Percentiles rank a stretch among this genome's conserved stretches.
Evolutionary conservation across 2,329 filamentous ascomycete species (phyloP).

Genomic region (Clarireedia paspali): DNA sequence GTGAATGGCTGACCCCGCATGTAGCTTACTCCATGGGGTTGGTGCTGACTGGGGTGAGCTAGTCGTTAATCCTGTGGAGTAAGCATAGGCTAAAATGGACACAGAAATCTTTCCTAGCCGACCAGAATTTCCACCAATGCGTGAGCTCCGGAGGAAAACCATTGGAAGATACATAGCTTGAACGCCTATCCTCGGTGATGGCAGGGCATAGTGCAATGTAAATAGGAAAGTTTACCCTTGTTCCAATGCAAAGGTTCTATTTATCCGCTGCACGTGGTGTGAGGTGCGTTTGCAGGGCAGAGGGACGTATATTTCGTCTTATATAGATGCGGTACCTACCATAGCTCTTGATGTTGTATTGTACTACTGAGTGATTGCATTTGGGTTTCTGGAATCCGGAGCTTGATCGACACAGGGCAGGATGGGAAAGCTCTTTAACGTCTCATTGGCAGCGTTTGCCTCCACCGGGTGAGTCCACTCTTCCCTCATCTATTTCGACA

Average conservation of each 20-base stretch:
- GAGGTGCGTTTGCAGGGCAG: background rate
- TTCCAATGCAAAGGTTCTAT: constrained; percentile 3
- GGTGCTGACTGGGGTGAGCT: too few relatives aligned
- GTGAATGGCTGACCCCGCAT: too few relatives aligned
- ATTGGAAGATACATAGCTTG: too few relatives aligned
- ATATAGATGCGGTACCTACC: constrained; percentile 4
- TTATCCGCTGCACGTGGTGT: constrained; percentile 2
- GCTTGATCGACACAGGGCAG: background rate
- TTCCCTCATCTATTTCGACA: background rate
- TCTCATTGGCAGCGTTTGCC: constrained; percentile 35
- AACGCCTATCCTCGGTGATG: too few relatives aligned
- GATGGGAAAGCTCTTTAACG: constrained; percentile 37
- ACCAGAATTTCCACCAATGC: too few relatives aligned
- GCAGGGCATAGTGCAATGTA: too few relatives aligned
- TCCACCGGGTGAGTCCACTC: constrained; percentile 28
- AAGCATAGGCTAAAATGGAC: too few relatives aligned
- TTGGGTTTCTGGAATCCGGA: background rate
- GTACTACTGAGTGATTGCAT: background rate
- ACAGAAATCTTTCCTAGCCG: too few relatives aligned
- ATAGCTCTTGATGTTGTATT: background rate
- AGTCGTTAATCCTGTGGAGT: too few relatives aligned
- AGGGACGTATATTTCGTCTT: background rate
- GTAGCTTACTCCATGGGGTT: too few relatives aligned
- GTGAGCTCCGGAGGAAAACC: too few relatives aligned
- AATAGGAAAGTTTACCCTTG: background rate